These are phyloP conservation scores for Botryosphaeria dothidea DNA, from an alignment of 2,329 filamentous ascomycete genomes.

Conservation along the genomic window DNA sequence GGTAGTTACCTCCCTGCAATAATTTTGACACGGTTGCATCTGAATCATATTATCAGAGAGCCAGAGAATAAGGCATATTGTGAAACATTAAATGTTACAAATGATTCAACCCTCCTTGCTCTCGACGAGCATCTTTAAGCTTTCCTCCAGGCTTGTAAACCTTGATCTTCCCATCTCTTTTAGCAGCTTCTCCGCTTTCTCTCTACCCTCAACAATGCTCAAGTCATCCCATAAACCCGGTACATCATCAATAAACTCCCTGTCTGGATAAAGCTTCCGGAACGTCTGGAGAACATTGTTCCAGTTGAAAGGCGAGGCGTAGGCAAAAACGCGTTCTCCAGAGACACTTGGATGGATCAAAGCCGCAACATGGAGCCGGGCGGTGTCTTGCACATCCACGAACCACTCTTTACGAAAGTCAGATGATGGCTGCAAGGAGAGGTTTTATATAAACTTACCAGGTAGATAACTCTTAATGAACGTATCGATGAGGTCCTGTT, in stretches of 20 bases:
- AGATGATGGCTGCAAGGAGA: no score
- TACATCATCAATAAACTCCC: background rate
- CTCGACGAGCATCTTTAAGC: no score
- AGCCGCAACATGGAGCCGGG: background rate
- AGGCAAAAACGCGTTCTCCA: conserved; percentile 21
- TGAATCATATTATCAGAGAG: no score
- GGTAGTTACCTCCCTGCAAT: no score
- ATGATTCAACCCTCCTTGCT: no score
- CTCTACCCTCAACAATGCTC: background rate
- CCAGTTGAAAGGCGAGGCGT: conserved; percentile 11
- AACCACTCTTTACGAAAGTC: background rate
- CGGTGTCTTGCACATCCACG: background rate
- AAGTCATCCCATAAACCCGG: conserved; percentile 19
- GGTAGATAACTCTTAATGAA: no score
- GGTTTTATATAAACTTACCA: no score
- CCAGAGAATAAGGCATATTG: no score
- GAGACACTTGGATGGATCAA: conserved; percentile 16
- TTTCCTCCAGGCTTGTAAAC: conserved; percentile 20
- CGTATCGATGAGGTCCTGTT: no score
- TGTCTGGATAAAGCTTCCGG: conserved; percentile 14
- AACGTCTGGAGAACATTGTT: conserved; percentile 20
- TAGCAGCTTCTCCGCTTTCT: conserved; percentile 18
- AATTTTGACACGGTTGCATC: no score
- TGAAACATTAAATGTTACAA: no score
- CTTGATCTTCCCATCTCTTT: conserved; percentile 20